Conservation (phyloP, 1,284 basidiomycete species). For the Pisolithus thermaeus region DNA sequence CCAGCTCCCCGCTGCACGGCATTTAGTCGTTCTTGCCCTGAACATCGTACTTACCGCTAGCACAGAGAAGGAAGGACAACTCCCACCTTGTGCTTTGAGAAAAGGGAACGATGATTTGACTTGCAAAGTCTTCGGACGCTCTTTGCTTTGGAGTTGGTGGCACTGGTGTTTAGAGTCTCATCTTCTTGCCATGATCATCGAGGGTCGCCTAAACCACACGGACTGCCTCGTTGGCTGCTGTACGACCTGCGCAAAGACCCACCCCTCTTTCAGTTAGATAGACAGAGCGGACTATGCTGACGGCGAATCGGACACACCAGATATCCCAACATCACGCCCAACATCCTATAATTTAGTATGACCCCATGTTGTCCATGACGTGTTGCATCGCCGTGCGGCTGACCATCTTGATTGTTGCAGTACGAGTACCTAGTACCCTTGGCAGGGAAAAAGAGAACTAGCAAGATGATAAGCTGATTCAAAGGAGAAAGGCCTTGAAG, state of each 20-base stretch:
- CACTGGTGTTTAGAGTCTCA: conserved; percentile 60
- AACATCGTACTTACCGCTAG: conserved; percentile 56
- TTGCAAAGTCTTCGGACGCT: conserved; percentile 69
- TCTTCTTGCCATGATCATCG: no score
- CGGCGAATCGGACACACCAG: no score
- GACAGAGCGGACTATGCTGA: conserved; percentile 6
- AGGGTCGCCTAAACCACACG: conserved; percentile 36
- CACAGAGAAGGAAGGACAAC: conserved; percentile 39
- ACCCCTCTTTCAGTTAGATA: conserved; percentile 15
- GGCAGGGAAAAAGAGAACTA: conserved; percentile 79
- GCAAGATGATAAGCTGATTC: conserved; percentile 80
- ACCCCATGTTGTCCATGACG: no score
- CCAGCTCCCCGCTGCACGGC: conserved; percentile 64
- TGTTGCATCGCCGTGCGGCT: conserved; percentile 24
- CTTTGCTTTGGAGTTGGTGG: conserved; percentile 68
- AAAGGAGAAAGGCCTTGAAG: conserved; percentile 75
- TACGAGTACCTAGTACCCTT: conserved; percentile 55
- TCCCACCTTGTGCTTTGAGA: conserved; percentile 39
- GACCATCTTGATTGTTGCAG: conserved; percentile 40
- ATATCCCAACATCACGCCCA: no score
- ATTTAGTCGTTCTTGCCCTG: conserved; percentile 53
- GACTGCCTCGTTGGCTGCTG: no score
- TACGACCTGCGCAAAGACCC: no score
- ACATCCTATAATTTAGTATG: no score
- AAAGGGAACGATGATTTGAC: conserved; percentile 76